Conservation (phyloP, 2,329 filamentous ascomycete species). For the Didymella exigua region DNA sequence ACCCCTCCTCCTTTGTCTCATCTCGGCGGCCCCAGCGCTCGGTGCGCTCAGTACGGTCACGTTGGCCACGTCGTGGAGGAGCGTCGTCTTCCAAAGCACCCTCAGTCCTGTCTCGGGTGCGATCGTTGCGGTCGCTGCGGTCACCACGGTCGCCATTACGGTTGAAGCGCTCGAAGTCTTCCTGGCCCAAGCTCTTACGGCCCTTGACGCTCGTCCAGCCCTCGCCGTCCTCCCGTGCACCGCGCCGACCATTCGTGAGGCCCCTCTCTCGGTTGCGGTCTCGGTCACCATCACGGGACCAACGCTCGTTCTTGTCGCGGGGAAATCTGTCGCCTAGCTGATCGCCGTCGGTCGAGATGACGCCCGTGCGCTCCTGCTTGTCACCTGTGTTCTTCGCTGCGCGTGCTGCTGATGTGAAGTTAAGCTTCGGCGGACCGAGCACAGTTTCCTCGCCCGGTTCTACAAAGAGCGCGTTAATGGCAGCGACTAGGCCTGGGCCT, state of each 20-base stretch:
- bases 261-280: constrained; percentile 47
- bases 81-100: constrained; percentile 51
- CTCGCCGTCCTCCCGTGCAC: constrained; percentile 63
- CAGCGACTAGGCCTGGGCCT: constrained; percentile 48
- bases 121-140: constrained; percentile 16
- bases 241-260: constrained; percentile 47
- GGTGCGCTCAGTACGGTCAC: constrained; percentile 66
- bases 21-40: constrained; percentile 72
- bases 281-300: constrained; percentile 51
- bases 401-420: constrained; percentile 78
- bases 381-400: constrained; percentile 51
- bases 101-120: constrained; percentile 59
- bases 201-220: constrained; percentile 77
- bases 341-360: constrained; percentile 49
- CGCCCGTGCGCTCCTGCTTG: constrained; percentile 43
- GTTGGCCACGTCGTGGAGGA: constrained; percentile 64
- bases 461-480: constrained; percentile 49
- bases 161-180: constrained; percentile 72
- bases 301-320: constrained; percentile 46
- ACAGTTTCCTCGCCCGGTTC: constrained; percentile 77
- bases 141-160: constrained; percentile 51
- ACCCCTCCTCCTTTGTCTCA: constrained; percentile 57
- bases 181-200: constrained; percentile 73
- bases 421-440: constrained; percentile 81
- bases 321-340: constrained; percentile 42